phyloP scores from a whole-genome alignment of 192 early-diverging fungal genomes.

The Backusella westeae region DNA sequence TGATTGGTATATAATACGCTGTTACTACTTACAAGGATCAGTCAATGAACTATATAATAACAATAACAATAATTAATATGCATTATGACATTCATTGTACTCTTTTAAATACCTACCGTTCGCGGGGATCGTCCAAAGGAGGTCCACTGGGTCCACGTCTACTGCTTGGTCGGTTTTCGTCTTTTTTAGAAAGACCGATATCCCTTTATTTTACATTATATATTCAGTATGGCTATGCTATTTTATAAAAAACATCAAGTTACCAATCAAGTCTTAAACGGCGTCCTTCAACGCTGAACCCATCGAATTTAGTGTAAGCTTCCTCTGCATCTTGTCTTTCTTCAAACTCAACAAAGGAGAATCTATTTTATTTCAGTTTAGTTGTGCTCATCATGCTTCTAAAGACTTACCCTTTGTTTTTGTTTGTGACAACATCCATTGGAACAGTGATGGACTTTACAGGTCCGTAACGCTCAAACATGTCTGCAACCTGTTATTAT shows the following conservation, averaged over 20 bases:
- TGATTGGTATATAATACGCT: not conserved
- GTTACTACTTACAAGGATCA: not conserved
- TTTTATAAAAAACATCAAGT: not conserved
- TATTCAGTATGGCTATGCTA: no score
- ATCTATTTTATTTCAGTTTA: constrained; percentile 40
- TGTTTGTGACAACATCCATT: constrained; percentile 63
- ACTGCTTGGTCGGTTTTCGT: constrained; percentile 12
- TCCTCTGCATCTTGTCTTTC: constrained; percentile 63
- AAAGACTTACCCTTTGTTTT: constrained; percentile 71
- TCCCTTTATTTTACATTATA: constrained; percentile 6
- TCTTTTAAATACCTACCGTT: not conserved
- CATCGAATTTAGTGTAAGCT: constrained; percentile 58
- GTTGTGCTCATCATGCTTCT: not conserved
- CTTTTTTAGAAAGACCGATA: constrained; percentile 23
- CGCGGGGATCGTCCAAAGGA: constrained; percentile 10
- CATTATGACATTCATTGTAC: not conserved
- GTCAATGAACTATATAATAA: not conserved
- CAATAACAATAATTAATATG: not conserved
- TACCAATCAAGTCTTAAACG: constrained; percentile 55
- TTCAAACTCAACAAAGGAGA: constrained; percentile 75
- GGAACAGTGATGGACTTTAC: constrained; percentile 66
- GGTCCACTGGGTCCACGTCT: constrained; percentile 7
- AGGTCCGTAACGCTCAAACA: constrained; percentile 76
- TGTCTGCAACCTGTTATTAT: constrained; percentile 34
- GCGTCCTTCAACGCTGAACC: constrained; percentile 54